Percentiles rank a stretch among this genome's conserved stretches.
Evolutionary conservation across 2,329 filamentous ascomycete genomes (phyloP).

Genomic region (Drechslerella coelobrocha): DNA sequence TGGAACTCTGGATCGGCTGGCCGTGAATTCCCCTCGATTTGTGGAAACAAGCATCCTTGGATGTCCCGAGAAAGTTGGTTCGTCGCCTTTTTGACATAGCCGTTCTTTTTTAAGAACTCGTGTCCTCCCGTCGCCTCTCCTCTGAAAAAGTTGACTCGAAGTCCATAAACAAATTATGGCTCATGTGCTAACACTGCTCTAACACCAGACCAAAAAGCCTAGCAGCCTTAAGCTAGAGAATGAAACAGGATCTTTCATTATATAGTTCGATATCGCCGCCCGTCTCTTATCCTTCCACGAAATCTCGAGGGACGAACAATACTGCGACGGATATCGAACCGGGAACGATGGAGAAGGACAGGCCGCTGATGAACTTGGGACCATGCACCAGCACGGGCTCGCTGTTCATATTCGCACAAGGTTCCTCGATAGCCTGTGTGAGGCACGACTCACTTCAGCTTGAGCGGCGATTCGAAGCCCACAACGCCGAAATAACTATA

Average conservation of each 20-base stretch:
- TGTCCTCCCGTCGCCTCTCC: neutral
- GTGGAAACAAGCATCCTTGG: slow-evolving; percentile 26
- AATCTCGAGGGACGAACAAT: slow-evolving; percentile 28
- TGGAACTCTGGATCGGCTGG: slow-evolving; percentile 40
- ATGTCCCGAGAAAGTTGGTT: slow-evolving; percentile 37
- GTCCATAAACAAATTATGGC: neutral
- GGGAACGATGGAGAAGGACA: slow-evolving; percentile 40
- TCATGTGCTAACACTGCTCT: slow-evolving; percentile 3
- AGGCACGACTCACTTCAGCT: slow-evolving; percentile 92
- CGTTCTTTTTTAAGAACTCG: slow-evolving; percentile 6
- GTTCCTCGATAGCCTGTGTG: slow-evolving; percentile 80
- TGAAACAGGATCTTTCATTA: slow-evolving; percentile 37
- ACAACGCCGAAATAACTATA: slow-evolving; percentile 81
- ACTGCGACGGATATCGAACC: slow-evolving; percentile 29
- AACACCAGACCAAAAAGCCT: neutral
- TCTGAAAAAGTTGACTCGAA: neutral
- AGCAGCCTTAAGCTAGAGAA: slow-evolving; percentile 30
- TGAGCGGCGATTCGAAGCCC: slow-evolving; percentile 82
- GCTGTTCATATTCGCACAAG: slow-evolving; percentile 87
- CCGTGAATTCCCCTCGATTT: slow-evolving; percentile 30
- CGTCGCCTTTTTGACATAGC: slow-evolving; percentile 17
- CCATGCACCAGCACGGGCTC: slow-evolving; percentile 90
- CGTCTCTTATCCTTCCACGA: slow-evolving; percentile 26
- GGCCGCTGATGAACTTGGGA: slow-evolving; percentile 41
- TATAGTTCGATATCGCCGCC: slow-evolving; percentile 39